Conservation (phyloP, 805 yeast genomes). For the Isabelozyma heimii region DNA sequence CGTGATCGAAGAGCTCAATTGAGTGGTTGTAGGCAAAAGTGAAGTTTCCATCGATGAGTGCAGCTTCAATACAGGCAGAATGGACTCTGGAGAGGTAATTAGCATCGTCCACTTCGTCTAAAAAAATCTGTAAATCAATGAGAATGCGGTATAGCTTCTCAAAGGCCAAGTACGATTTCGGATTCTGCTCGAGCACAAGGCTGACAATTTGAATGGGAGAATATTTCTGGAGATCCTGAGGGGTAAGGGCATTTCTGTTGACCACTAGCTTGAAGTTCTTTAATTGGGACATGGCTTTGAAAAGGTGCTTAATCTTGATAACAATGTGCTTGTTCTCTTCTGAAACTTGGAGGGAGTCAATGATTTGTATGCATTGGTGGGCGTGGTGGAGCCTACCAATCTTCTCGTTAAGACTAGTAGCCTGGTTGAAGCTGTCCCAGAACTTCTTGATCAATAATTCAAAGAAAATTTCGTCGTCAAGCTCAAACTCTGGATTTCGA, state of each 20-base stretch:
- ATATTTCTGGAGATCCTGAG: slow-evolving; percentile 23
- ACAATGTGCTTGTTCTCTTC: slow-evolving; percentile 7
- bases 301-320: slow-evolving; percentile 27
- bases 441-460: slow-evolving; percentile 22
- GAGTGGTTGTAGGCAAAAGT: slow-evolving; percentile 50
- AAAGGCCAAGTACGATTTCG: slow-evolving; percentile 45
- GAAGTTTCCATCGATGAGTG: slow-evolving; percentile 63
- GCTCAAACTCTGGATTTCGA: slow-evolving; percentile 4
- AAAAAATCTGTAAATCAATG: slow-evolving; percentile 38
- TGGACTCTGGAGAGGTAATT: slow-evolving; percentile 27
- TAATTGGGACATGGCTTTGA: slow-evolving; percentile 32
- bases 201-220: slow-evolving; percentile 36
- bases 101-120: slow-evolving; percentile 17
- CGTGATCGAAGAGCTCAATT: slow-evolving; percentile 30
- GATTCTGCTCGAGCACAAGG: slow-evolving; percentile 52
- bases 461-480: slow-evolving; percentile 8
- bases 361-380: slow-evolving; percentile 21
- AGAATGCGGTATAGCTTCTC: slow-evolving; percentile 41
- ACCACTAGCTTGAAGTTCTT: slow-evolving; percentile 34
- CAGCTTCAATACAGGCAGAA: slow-evolving; percentile 61
- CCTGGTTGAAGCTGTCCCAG: slow-evolving; percentile 31
- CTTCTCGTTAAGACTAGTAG: slow-evolving; percentile 31
- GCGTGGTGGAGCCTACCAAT: slow-evolving; percentile 26
- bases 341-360: slow-evolving; percentile 13
- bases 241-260: slow-evolving; percentile 32